phyloP scores from a whole-genome alignment of 192 early-diverging fungal species.

The Coemansia sp. region DNA sequence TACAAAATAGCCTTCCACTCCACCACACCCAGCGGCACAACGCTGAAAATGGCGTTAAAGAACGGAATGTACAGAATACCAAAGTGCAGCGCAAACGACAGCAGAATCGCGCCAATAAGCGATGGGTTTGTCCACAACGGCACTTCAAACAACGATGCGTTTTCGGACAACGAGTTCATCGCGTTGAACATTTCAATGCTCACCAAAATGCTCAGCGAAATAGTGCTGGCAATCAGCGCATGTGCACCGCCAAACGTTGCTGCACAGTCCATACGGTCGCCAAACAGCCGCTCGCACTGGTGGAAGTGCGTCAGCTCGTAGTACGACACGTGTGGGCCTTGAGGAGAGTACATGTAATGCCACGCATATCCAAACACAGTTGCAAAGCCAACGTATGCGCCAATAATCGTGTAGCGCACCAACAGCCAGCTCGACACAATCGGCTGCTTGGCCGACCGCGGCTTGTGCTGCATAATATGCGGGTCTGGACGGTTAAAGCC shows the following conservation, averaged over 20 bases:
- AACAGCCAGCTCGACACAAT: slow-evolving; percentile 95
- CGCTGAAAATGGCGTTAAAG: slow-evolving; percentile 89
- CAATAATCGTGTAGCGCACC: slow-evolving; percentile 90
- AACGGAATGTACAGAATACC: slow-evolving; percentile 97
- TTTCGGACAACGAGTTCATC: slow-evolving; percentile 95
- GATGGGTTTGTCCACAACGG: slow-evolving; percentile 91
- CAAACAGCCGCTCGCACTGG: slow-evolving; percentile 81
- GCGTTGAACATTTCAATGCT: slow-evolving; percentile 99
- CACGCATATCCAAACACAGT: slow-evolving; percentile 97
- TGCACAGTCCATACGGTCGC: slow-evolving; percentile 83
- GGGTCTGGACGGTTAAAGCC: slow-evolving; percentile 98
- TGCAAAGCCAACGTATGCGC: slow-evolving; percentile 88
- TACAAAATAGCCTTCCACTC: slow-evolving; percentile 92
- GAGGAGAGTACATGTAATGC: slow-evolving; percentile 95
- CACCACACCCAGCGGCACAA: slow-evolving; percentile 76
- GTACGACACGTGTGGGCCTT: slow-evolving; percentile 87
- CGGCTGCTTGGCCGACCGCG: slow-evolving; percentile 81
- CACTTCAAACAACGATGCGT: slow-evolving; percentile 87
- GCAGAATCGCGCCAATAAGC: slow-evolving; percentile 75
- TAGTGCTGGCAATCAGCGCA: slow-evolving; percentile 87
- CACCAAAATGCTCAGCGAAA: slow-evolving; percentile 93
- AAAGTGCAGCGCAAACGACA: slow-evolving; percentile 94
- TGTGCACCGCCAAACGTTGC: slow-evolving; percentile 77
- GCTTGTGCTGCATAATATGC: slow-evolving; percentile 92
- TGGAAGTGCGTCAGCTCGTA: slow-evolving; percentile 93